Base-by-base conservation (phyloP, 2,329 filamentous ascomycete genomes). In the Alternaria sp. region DNA sequence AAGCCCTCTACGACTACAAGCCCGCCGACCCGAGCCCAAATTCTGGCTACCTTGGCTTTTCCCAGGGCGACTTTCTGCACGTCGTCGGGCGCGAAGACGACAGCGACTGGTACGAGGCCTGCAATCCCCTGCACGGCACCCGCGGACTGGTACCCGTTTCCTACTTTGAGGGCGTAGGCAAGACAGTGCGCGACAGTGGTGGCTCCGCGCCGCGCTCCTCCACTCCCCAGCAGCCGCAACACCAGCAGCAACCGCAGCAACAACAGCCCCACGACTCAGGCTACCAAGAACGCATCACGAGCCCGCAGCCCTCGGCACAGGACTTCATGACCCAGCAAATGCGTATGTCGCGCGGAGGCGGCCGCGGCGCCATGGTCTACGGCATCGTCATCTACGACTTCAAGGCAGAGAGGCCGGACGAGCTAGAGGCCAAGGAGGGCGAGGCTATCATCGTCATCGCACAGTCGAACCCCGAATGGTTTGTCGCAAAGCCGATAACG, bases 361-460 rank as follows among this genome's bases (percentile, higher is more conserved):
- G 87, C 76, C 82, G 84, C 3, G 93, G 93, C 54, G 91, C 93
- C 57, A 97, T 96, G 90, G 93, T 99, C 32, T 98, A 98, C 77
- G 96, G 96, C 65, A 90, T 97, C 61, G 96, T 99, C 70, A 92
- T 96, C 85, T 98, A 97, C 80, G 93, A 98, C 81, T 99, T 99
- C 81, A 89, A 92, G 71, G 96, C 96, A 1, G 95, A 98, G 81
- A 85, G 95, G 61, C 92, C 93, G n/a, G 96, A 99, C 79, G 96
- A 99, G 82, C 83, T 99, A 62, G 94, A 97, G 71, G 96, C 96
- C 52, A 96, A 97, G 80, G 91, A 93, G 50, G 95, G 94, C 61
- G 96, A 99, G 81, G 93, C 94, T 57, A 97, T 99, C 76, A 97
- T 99, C 69, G 94, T 99, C 58, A 98, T 98, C 77, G 96, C 96